Conservation (phyloP, 2,329 filamentous ascomycete genomes). For the Nigrospora oryzae region DNA sequence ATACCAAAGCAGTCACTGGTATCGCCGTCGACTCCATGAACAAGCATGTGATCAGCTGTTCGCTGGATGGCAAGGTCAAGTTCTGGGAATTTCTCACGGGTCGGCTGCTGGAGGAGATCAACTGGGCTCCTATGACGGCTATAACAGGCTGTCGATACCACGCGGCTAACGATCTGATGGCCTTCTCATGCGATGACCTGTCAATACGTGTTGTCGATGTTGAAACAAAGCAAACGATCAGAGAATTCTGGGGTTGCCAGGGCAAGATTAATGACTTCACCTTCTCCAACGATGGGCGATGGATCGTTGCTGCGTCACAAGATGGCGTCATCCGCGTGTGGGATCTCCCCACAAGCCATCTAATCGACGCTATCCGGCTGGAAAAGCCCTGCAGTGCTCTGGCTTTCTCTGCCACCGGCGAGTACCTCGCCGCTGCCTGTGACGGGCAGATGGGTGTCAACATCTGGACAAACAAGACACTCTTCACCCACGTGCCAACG, state of each 20-base stretch:
- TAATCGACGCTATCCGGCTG: conserved; percentile 85
- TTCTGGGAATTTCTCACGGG: conserved; percentile 96
- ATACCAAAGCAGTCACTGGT: conserved; percentile 76
- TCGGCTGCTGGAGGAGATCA: conserved; percentile 67
- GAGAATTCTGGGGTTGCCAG: conserved; percentile 82
- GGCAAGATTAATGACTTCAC: conserved; percentile 70
- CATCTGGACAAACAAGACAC: conserved; percentile 88
- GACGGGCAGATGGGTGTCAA: conserved; percentile 80
- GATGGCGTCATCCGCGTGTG: conserved; percentile 78
- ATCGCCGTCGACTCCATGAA: conserved; percentile 86
- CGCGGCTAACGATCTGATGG: conserved; percentile 73
- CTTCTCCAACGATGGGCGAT: conserved; percentile 89
- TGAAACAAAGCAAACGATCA: conserved; percentile 80
- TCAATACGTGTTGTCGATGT: conserved; percentile 85
- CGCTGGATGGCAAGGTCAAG: conserved; percentile 85
- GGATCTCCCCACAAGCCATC: conserved; percentile 91
- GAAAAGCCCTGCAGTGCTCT: conserved; percentile 73
- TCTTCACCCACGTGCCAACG: conserved; percentile 85
- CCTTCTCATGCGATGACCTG: conserved; percentile 80
- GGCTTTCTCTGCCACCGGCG: conserved; percentile 81
- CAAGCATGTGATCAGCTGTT: conserved; percentile 75
- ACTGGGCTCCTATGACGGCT: conserved; percentile 71
- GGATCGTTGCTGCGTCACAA: conserved; percentile 82
- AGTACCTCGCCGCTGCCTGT: conserved; percentile 87
- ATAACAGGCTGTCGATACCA: conserved; percentile 77